Evolutionary conservation across 1,284 basidiomycete genomes (phyloP), one percentile per base, ranked within the genome.

Genomic region (Tilletia indica): DNA sequence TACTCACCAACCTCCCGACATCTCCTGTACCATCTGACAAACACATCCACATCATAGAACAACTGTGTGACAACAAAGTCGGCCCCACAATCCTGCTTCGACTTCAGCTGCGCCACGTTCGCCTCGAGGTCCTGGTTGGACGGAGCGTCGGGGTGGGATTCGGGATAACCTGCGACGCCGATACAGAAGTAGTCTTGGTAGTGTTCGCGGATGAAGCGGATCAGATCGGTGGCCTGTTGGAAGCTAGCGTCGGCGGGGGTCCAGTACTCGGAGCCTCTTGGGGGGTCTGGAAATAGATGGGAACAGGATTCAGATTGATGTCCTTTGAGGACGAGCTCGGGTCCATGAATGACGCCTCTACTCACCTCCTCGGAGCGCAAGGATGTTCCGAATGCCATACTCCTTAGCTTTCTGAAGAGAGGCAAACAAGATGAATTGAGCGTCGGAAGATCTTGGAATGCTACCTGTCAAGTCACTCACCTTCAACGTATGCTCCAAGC

Each of bases 11-110:
- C 49, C 54, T 70, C 64, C 21, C 80, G 69, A 54, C 80, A 82
- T 6, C 69, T 70, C 9, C 71, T 68, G 69, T 78, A 75, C 76
- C 80, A 83, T 4, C 49, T n/a, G 3, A 78, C 70, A 75, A 82
- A 78, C 42, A 68, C 78, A 34, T 93, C 90, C 47, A 92, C 90
- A 79, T 98, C 95, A 86, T 99, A 99, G 86, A 99, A 99, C 70
- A 99, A 88, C 82, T 99, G 97, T 0, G 97, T 98, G 74, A 99
- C 89, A 77, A 99, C 93, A 84, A 95, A 97, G 76, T 97, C 91
- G 0, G 95, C 94, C 4, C 97, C 97, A 0, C 93, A 94, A 74
- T 97, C 92, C 39, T 98, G 90, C 86, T 99, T 99, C 58, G 88
- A 88, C 85, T 94, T 94, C 73, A 99, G 87, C 79, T 90, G 87